Base-by-base conservation (phyloP, 768 basidiomycete genomes). In the Lactifluus subvellereus region DNA sequence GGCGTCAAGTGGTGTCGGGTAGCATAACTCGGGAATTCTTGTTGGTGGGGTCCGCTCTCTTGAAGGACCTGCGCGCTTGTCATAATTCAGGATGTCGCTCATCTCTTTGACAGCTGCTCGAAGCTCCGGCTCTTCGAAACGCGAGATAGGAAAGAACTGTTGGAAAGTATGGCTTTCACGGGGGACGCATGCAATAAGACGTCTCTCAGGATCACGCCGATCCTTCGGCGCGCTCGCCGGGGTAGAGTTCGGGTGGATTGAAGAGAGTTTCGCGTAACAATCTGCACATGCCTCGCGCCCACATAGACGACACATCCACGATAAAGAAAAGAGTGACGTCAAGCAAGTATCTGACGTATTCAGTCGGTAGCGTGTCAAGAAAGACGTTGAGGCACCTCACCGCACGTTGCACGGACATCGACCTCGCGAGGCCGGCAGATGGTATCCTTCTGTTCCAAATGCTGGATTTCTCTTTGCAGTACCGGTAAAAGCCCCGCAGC, bases 241-340 rank as follows among this genome's bases (percentile, higher is more conserved):
- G 4, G 77, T 74, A 7, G 80, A 79, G 38, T 75, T 78, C 3
- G 77, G 74, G 32, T 76, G 77, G 64, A 82, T 82, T 62, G 76
- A 74, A 4, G 85, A 88, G 35, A 89, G 75, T 10, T 85, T 82
- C 57, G 76, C 77, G 69, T 83, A 89, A 71, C 94, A 97, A 60
- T 91, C 89, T 1, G 85, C 79, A 71, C 94, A 98, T 13, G 89
- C 85, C 74, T 97, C 94, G 7, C 91, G 84, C 5, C 92, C 94
- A 72, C 94, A 98, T 49, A 83, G 70, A 18, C 88, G 82, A 72
- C 94, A 96, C 82, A 94, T 89, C 85, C 89, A 96, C 22, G 86
- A 88, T 61, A 84, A 85, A 8, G 89, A 87, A 73, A 95, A 95
- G 65, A 96, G 84, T 13, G 94, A 94, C 4, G 91, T 94, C 79